Percentiles rank a stretch among this genome's conserved stretches.
phyloP scores from a whole-genome alignment of 495 filamentous ascomycete species.

The Neurospora sp. region DNA sequence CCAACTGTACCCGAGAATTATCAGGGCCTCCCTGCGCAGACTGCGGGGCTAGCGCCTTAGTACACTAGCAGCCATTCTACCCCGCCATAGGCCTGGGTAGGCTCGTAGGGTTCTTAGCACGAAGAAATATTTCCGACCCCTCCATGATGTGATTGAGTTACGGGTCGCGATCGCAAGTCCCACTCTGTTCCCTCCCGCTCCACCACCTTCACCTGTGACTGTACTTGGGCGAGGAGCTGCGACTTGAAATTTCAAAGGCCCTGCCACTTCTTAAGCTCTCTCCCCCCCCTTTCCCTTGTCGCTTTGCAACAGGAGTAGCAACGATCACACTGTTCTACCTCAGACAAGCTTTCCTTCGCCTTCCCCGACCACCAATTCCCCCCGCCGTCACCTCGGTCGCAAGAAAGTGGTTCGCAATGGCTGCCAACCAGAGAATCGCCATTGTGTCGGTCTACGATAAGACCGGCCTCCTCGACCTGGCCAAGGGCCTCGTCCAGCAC shows the following conservation, averaged over 20 bases:
- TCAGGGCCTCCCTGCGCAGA: neutral
- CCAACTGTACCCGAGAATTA: neutral
- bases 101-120: neutral
- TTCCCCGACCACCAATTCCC: neutral
- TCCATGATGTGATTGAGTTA: slow-evolving; percentile 1
- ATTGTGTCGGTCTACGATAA: slow-evolving; percentile 99
- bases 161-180: neutral
- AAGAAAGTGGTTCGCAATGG: slow-evolving; percentile 22
- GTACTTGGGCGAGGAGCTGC: neutral
- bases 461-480: slow-evolving; percentile 90
- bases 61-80: neutral
- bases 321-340: neutral
- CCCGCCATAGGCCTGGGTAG: slow-evolving; percentile 9
- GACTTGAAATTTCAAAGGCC: neutral
- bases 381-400: slow-evolving; percentile 1
- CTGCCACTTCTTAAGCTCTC: neutral
- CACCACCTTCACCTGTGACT: neutral
- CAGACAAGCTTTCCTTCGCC: neutral
- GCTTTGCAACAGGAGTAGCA: neutral
- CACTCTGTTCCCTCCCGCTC: neutral
- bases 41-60: slow-evolving; percentile 3
- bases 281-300: neutral
- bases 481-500: slow-evolving; percentile 84
- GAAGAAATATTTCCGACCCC: slow-evolving; percentile 8
- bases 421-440: slow-evolving; percentile 45